Conservation (phyloP, 176 grass and related monocot species). For the Bromus sterilis region DNA sequence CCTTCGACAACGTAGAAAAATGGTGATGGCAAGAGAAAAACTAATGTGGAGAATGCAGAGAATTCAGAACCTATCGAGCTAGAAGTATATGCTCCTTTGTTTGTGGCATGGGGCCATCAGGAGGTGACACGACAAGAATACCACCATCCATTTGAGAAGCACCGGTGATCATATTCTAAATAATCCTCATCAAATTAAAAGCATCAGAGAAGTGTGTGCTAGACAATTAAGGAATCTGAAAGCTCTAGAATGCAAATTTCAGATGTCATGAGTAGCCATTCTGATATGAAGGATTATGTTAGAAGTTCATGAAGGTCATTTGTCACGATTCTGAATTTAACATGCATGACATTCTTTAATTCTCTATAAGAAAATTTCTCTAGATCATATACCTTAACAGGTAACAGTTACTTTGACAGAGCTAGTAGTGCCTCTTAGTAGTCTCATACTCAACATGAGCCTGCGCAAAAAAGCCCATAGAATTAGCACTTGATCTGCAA, state of each 20-base stretch:
- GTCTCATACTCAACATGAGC: constrained; percentile 97
- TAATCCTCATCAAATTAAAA: neutral
- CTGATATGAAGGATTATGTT: neutral
- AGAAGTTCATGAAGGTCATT: neutral
- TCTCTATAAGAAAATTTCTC: too few relatives aligned
- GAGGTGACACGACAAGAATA: constrained; percentile 89
- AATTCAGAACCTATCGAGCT: constrained; percentile 62
- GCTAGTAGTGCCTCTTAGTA: constrained; percentile 81
- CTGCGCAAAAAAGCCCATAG: constrained; percentile 26
- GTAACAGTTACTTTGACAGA: constrained; percentile 71
- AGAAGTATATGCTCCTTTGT: constrained; percentile 98
- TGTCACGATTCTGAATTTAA: neutral
- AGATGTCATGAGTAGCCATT: neutral
- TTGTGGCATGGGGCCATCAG: constrained; percentile 96
- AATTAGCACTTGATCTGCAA: neutral
- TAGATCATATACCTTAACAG: neutral
- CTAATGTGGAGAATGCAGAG: neutral
- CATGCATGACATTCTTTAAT: neutral
- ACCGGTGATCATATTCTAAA: constrained; percentile 97
- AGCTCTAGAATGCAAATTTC: neutral
- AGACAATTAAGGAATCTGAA: neutral
- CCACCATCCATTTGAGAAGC: constrained; percentile 99
- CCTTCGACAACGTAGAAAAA: too few relatives aligned
- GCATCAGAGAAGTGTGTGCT: neutral
- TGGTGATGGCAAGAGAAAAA: neutral